Evolutionary conservation across 1,284 basidiomycete genomes (phyloP).

Genomic region (Phenoliferia sp.): DNA sequence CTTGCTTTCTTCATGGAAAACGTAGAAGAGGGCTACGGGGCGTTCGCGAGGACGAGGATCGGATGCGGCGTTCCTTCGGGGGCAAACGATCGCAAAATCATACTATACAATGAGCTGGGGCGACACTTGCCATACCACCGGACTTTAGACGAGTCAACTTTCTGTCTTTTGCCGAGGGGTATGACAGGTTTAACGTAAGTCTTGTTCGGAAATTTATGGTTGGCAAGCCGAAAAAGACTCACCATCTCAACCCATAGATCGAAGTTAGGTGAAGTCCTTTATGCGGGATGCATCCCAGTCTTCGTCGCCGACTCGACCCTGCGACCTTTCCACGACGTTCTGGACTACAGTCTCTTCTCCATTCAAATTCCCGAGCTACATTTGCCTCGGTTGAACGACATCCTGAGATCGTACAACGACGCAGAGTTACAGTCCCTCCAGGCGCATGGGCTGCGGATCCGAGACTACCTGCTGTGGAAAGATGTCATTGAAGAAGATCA

Average conservation of each 20-base stretch:
- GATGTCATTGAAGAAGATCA: too few relatives aligned
- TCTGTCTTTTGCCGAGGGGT: conserved; percentile 47
- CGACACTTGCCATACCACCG: conserved; percentile 44
- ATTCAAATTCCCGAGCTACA: conserved; percentile 46
- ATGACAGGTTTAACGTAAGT: conserved; percentile 17
- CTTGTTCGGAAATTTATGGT: conserved; percentile 19
- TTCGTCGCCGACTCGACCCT: conserved; percentile 46
- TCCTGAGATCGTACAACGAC: conserved; percentile 43
- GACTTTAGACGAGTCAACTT: conserved; percentile 43
- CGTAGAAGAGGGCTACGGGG: conserved; percentile 32
- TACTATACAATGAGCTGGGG: conserved; percentile 40
- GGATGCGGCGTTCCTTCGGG: conserved; percentile 25
- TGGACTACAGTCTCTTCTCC: conserved; percentile 48
- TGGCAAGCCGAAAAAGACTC: background rate
- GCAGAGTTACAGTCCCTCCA: conserved; percentile 45
- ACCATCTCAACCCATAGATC: conserved; percentile 36
- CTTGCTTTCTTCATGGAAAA: conserved; percentile 33
- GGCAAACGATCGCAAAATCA: conserved; percentile 38
- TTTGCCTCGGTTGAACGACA: conserved; percentile 45
- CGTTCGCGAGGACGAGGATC: conserved; percentile 33
- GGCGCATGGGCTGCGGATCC: conserved; percentile 44
- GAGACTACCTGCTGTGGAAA: conserved; percentile 47
- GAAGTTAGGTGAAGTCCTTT: conserved; percentile 48
- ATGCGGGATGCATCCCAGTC: conserved; percentile 49
- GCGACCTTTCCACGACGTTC: conserved; percentile 46